Conservation (phyloP, 345 rosid species). For the Hibiscus syriacus region DNA sequence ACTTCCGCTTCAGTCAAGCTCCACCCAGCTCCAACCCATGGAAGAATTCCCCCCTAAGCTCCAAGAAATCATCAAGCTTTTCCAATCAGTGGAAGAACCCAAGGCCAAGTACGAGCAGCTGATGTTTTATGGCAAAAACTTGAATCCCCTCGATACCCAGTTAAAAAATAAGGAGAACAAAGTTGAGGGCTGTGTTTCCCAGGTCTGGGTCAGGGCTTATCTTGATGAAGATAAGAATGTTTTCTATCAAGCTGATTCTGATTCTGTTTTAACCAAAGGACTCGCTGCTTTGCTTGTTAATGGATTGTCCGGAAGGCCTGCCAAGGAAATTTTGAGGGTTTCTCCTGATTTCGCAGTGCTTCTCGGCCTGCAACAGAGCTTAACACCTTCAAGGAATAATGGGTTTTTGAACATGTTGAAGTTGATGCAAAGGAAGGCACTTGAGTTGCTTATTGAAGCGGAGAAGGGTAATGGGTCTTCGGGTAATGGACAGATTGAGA, state of each 20-base stretch:
- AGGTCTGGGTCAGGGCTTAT: conserved; percentile 94
- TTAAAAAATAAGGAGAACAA: conserved; percentile 77
- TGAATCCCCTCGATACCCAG: conserved; percentile 57
- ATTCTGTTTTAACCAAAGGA: conserved; percentile 75
- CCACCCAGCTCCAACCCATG: conserved; percentile 51
- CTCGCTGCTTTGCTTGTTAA: conserved; percentile 84
- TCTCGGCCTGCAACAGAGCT: conserved; percentile 80
- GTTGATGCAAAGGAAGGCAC: conserved; percentile 86
- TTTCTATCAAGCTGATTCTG: conserved; percentile 85
- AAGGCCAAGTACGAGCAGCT: conserved; percentile 85
- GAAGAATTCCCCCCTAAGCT: conserved; percentile 89
- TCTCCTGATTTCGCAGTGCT: conserved; percentile 73
- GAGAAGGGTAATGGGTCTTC: conserved; percentile 26
- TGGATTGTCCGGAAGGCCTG: conserved; percentile 73
- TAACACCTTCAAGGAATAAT: conserved; percentile 80
- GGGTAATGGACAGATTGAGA: background rate
- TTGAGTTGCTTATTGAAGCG: conserved; percentile 35
- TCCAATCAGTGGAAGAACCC: conserved; percentile 72
- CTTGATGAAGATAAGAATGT: conserved; percentile 54
- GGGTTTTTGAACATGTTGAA: conserved; percentile 90
- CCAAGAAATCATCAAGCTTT: conserved; percentile 66
- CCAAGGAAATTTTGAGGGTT: conserved; percentile 60
- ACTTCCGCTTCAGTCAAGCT: conserved; percentile 17
- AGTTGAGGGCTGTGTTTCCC: conserved; percentile 91
- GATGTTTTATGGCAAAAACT: conserved; percentile 64